These are phyloP conservation scores for Ilex aquifolium DNA, from an alignment of 257 asterid species.

Conservation along the genomic window DNA sequence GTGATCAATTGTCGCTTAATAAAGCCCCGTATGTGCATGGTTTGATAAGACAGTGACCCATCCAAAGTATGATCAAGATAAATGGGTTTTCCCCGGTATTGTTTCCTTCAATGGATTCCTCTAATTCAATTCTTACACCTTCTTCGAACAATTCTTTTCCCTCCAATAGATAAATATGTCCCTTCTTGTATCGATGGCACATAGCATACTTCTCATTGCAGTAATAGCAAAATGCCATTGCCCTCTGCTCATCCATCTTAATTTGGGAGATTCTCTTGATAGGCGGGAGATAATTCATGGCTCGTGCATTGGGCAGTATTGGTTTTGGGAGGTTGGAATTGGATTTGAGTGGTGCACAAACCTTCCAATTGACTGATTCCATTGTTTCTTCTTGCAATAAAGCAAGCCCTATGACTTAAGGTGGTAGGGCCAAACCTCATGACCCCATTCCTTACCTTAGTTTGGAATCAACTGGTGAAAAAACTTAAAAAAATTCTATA, in stretches of 20 bases:
- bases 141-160: neutral
- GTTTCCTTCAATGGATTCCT: neutral
- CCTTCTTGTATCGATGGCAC: neutral
- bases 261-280: neutral
- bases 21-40: neutral
- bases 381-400: neutral
- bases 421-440: neutral
- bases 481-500: neutral
- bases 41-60: neutral
- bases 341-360: neutral
- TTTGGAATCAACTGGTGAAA: neutral
- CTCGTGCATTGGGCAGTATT: neutral
- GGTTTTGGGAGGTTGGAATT: neutral
- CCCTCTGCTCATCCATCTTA: neutral
- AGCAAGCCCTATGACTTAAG: neutral
- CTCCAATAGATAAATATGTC: neutral
- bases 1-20: neutral
- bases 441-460: neutral
- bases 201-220: neutral
- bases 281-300: neutral
- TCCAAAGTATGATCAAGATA: neutral
- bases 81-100: neutral
- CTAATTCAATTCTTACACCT: neutral
- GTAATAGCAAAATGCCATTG: neutral
- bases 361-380: neutral